A percentile compares a stretch with the other conserved stretches of the same genome.
Conservation (phyloP, 2,329 filamentous ascomycete species). For the Botrytis paeoniae region DNA sequence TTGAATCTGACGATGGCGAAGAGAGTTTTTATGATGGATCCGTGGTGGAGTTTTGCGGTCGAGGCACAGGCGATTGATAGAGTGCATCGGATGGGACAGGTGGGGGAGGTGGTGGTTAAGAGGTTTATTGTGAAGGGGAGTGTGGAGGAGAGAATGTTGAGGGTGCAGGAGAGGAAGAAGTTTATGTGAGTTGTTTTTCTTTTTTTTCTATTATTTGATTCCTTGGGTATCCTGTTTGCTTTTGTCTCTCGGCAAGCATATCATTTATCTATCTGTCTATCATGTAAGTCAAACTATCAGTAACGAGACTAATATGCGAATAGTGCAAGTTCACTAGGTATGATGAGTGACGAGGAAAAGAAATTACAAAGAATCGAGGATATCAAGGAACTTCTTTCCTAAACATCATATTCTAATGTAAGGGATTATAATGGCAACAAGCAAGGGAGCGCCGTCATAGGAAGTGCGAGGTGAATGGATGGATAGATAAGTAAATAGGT, state of each 20-base stretch:
- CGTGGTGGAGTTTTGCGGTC: conserved; percentile 98
- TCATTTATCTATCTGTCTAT: no score
- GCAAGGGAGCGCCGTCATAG: background rate
- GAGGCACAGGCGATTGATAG: conserved; percentile 97
- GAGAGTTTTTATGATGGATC: conserved; percentile 98
- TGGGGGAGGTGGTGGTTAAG: conserved; percentile 77
- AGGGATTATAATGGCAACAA: background rate
- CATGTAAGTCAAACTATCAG: no score
- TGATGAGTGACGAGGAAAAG: conserved; percentile 95
- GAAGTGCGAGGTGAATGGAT: background rate
- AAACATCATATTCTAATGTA: background rate
- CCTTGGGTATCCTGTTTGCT: no score
- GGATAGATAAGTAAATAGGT: background rate
- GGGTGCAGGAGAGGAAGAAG: conserved; percentile 92
- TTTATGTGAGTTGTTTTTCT: conserved; percentile 68
- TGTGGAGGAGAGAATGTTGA: conserved; percentile 93
- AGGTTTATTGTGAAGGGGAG: conserved; percentile 87
- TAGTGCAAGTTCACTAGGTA: conserved; percentile 88
- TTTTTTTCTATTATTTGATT: background rate
- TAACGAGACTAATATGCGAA: no score
- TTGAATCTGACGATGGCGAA: conserved; percentile 88
- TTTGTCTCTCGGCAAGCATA: no score
- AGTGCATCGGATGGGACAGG: conserved; percentile 95
- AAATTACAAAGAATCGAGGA: conserved; percentile 87
- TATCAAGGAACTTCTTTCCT: conserved; percentile 74